phyloP scores from a whole-genome alignment of 768 basidiomycete species.

The Amanita molliuscula region DNA sequence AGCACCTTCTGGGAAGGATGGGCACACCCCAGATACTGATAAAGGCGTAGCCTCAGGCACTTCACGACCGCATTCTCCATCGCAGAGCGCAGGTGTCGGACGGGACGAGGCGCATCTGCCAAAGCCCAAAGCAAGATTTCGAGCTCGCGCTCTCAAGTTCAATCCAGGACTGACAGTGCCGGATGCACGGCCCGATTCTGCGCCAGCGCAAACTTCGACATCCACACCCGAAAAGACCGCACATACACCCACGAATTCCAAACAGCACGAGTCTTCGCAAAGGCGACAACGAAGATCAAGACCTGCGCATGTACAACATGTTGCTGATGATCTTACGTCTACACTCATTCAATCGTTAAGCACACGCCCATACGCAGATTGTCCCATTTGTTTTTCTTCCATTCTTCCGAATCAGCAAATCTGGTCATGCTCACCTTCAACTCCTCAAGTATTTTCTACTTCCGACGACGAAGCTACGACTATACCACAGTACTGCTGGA shows the following conservation, averaged over 20 bases:
- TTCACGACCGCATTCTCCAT: neutral
- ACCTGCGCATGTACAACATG: neutral
- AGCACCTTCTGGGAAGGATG: neutral
- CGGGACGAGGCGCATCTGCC: neutral
- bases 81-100: neutral
- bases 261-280: neutral
- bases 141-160: neutral
- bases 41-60: neutral
- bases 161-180: neutral
- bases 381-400: conserved; percentile 73
- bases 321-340: conserved; percentile 62
- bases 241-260: neutral
- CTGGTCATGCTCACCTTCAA: conserved; percentile 78
- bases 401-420: conserved; percentile 73
- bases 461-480: conserved; percentile 16
- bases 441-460: conserved; percentile 25
- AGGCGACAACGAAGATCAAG: neutral
- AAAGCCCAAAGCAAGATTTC: neutral
- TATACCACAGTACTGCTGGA: conserved; percentile 69
- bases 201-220: neutral
- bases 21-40: neutral
- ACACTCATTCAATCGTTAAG: conserved; percentile 56
- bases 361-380: conserved; percentile 66
- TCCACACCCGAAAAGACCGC: neutral
- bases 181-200: neutral